Evolutionary conservation across 2,329 filamentous ascomycete species (phyloP).

Genomic region (Arachnomyces sp.): DNA sequence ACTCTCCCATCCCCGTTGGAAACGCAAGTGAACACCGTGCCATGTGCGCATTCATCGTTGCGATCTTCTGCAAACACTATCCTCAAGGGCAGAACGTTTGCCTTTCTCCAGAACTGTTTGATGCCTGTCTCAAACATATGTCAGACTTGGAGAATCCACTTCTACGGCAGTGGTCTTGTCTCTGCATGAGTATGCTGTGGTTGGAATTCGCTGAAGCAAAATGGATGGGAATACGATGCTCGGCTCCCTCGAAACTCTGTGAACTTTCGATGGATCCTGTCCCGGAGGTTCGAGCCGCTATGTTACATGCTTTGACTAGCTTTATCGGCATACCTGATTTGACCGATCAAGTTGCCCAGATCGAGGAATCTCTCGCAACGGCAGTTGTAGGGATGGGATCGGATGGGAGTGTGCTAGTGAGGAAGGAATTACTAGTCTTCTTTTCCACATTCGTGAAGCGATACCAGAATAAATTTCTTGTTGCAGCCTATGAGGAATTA

Average conservation of each 20-base stretch:
- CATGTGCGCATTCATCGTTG: conserved; percentile 97
- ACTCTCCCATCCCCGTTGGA: conserved; percentile 72
- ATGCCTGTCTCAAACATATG: conserved; percentile 76
- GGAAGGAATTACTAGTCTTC: conserved; percentile 88
- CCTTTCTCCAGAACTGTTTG: conserved; percentile 82
- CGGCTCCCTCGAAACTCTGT: conserved; percentile 73
- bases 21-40: conserved; percentile 93
- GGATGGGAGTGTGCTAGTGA: conserved; percentile 88
- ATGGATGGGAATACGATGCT: conserved; percentile 86
- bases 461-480: conserved; percentile 86
- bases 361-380: conserved; percentile 85
- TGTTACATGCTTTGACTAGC: conserved; percentile 86
- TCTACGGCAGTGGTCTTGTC: conserved; percentile 87
- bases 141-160: conserved; percentile 80
- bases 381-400: conserved; percentile 85
- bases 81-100: conserved; percentile 87
- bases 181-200: conserved; percentile 95
- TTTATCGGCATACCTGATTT: conserved; percentile 91
- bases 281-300: conserved; percentile 86
- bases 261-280: conserved; percentile 76
- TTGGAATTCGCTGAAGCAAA: conserved; percentile 85
- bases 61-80: conserved; percentile 94
- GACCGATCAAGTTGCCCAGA: conserved; percentile 81
- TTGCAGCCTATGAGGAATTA: conserved; percentile 85
- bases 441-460: conserved; percentile 84